These are phyloP conservation scores for Luffa aegyptiaca DNA, from an alignment of 306 rosid species.

Conservation along the genomic window DNA sequence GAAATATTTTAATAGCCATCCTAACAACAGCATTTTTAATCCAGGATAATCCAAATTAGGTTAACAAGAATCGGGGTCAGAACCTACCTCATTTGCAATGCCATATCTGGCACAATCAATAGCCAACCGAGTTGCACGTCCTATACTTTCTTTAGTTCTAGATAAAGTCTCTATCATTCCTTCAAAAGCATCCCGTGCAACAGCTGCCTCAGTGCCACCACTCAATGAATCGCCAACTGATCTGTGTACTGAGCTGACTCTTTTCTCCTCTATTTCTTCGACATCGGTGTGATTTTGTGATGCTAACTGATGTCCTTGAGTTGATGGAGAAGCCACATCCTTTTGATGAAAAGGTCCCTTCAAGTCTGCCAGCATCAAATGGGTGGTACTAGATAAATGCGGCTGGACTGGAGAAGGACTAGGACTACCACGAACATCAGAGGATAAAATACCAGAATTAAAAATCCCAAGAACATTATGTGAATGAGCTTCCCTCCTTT, in stretches of 20 bases:
- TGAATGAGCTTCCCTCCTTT: conserved; percentile 63
- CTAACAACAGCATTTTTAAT: background rate
- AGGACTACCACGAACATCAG: conserved; percentile 57
- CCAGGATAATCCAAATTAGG: background rate
- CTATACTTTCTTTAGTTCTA: conserved; percentile 97
- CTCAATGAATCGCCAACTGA: conserved; percentile 69
- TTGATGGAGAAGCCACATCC: conserved; percentile 49
- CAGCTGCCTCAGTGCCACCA: conserved; percentile 98
- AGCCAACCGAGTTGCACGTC: conserved; percentile 99
- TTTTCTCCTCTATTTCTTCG: conserved; percentile 69
- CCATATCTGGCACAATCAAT: conserved; percentile 99
- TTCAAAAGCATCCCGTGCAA: conserved; percentile 99
- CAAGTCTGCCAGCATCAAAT: conserved; percentile 38
- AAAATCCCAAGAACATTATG: conserved; percentile 40
- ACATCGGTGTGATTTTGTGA: conserved; percentile 44
- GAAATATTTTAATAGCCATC: background rate
- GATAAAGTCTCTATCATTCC: conserved; percentile 99
- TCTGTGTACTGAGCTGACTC: conserved; percentile 61
- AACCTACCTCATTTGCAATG: conserved; percentile 86
- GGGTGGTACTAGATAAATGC: conserved; percentile 37
- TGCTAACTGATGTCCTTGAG: conserved; percentile 36
- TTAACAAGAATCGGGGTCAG: background rate
- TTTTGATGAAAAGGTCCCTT: conserved; percentile 39
- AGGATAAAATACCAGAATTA: conserved; percentile 20
- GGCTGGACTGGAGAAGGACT: conserved; percentile 61